A percentile compares a stretch with the other conserved stretches of the same genome.
phyloP scores from a whole-genome alignment of 129 eudicot genomes.

The Chrysanthemum makinoi region DNA sequence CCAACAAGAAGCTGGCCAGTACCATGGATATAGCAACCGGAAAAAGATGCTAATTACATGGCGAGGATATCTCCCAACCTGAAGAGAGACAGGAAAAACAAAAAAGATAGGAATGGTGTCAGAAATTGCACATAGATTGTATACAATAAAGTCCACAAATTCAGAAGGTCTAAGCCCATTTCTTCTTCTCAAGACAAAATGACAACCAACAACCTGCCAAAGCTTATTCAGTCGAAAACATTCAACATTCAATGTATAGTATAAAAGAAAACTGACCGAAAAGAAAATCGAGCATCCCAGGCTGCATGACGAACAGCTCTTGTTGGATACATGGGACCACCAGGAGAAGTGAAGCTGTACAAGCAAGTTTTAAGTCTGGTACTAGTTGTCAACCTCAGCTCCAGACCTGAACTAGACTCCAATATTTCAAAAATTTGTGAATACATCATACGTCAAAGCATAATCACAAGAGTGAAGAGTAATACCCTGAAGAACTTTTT shows the following conservation, averaged over 20 bases:
- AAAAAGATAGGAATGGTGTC: no score
- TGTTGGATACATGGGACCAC: constrained; percentile 98
- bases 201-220: no score
- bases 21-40: constrained; percentile 96
- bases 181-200: no score
- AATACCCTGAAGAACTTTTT: constrained; percentile 67
- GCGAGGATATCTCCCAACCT: constrained; percentile 94
- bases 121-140: no score
- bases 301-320: constrained; percentile 99
- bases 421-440: not conserved
- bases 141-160: no score
- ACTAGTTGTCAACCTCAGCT: constrained; percentile 74
- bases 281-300: constrained; percentile 88
- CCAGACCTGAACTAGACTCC: constrained; percentile 48
- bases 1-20: constrained; percentile 99
- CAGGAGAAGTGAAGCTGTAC: constrained; percentile 98
- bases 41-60: constrained; percentile 87
- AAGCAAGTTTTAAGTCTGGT: constrained; percentile 87
- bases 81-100: constrained; percentile 4
- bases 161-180: no score
- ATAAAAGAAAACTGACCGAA: constrained; percentile 57
- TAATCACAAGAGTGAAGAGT: not conserved
- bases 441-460: no score
- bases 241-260: no score
- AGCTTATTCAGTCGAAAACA: no score